Evolutionary conservation across 495 filamentous ascomycete genomes (phyloP), one percentile per base, ranked within the genome.

Genomic region (Pyrenopolyporus hunteri): DNA sequence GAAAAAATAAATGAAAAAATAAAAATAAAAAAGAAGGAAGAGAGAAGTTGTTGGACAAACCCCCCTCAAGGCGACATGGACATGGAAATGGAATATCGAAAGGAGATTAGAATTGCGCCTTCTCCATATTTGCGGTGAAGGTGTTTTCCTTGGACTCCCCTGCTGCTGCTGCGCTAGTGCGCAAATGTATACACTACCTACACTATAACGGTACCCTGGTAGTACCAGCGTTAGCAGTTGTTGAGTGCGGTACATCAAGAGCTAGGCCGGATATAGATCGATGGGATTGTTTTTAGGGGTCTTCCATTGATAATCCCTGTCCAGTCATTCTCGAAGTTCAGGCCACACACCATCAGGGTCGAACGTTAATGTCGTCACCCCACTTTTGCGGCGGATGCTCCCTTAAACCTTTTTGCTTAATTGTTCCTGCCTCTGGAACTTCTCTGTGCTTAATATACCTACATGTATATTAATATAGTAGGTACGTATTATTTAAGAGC

Each of bases 91-190:
- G 26, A 57, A 52, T 51, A 20, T 29, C 16, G 50, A 60, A 57
- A 65, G 62, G 63, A 55, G 63, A 52, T n/a, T 11, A 31, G 48
- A 51, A 45, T 46, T 45, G 39, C 13, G 26, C n/a, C 37, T 65
- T 25, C 50, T 46, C 56, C 56, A 65, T 65, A 37, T 65, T 64
- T 66, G 63, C 63, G 63, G 63, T 66, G 63, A 52, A 60, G 51
- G 57, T 47, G 20, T 22, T 49, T 52, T 44, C 29, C 16, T 45
- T n/a, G 25, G 26, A 39, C 36, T 55, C 28, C 36, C 40, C n/a
- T 14, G 5, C 10, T 48, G 59, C 43, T 48, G 36, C 47, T 50
- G 44, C 33, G 19, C 6, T 33, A n/a, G 14, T n/a, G n/a, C n/a
- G n/a, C 31, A n/a, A 33, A 33, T 33, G 31, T 9, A 4, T 33